A percentile compares a stretch with the other conserved stretches of the same genome.
phyloP scores from a whole-genome alignment of 164 flowering plant species.

The Vitis labrusca region DNA sequence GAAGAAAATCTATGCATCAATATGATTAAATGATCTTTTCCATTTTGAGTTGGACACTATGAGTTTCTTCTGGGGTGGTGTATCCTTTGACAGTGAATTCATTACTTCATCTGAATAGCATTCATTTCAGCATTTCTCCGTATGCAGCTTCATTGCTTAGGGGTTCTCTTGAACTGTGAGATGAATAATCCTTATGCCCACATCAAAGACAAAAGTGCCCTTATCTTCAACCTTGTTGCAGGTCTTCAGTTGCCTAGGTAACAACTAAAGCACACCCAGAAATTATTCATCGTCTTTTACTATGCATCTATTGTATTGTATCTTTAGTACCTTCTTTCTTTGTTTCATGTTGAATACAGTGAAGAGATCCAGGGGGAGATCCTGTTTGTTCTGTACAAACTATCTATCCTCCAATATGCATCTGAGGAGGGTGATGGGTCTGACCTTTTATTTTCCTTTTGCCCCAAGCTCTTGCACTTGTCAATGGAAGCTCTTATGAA shows the following conservation, averaged over 20 bases:
- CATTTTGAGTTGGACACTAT: no score
- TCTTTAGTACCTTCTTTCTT: not conserved
- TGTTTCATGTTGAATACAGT: conserved; percentile 30
- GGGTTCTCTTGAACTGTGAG: conserved; percentile 57
- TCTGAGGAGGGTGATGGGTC: conserved; percentile 24
- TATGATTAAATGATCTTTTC: no score
- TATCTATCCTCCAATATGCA: conserved; percentile 37
- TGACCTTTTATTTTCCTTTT: conserved; percentile 40
- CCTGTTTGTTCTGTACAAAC: conserved; percentile 75
- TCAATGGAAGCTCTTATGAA: conserved; percentile 78
- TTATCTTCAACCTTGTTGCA: conserved; percentile 54
- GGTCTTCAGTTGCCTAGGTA: conserved; percentile 91
- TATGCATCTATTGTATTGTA: not conserved
- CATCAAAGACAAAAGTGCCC: conserved; percentile 52
- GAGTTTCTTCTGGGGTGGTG: not conserved
- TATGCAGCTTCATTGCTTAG: conserved; percentile 89
- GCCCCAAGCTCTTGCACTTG: conserved; percentile 57
- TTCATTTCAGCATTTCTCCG: not conserved
- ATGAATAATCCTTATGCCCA: conserved; percentile 32
- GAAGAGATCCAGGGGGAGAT: conserved; percentile 91
- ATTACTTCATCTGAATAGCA: no score
- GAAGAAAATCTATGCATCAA: no score
- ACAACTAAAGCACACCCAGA: conserved; percentile 2
- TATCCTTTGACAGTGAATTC: no score
- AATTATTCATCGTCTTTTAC: not conserved